Base-by-base conservation (phyloP, 176 grass and related monocot species). In the Poa pratensis region DNA sequence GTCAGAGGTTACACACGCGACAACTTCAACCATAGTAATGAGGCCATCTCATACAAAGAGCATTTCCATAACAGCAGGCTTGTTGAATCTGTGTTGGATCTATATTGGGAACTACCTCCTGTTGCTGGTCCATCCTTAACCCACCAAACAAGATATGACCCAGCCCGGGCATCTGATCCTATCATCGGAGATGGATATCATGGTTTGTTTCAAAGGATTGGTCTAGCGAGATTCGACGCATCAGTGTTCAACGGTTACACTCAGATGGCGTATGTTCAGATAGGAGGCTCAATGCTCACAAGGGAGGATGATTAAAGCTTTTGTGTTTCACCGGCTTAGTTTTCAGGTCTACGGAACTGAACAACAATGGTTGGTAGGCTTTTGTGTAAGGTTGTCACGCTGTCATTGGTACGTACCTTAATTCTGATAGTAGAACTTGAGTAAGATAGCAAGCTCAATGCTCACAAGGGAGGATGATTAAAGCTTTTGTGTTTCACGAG, bases 101-200 rank as follows among this genome's bases (percentile, higher is more conserved):
- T 93, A 20, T 97, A 95, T 70, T 97, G 95, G 95, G 95, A 97
- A 67, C 82, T 97, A 50, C 92, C 90, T 82, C 95, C 95, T 81
- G 89, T 95, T 66, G 95, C 90, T 30, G 92, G 95, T 34, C 95
- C 95, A 45, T 94, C 90, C 28, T 90, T 97, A 26, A 95, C 95
- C 46, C 95, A 97, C 73, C 92, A 97, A 75, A 95, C 95, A 65
- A 92, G 95, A 75, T 97, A 95, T 85, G 95, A 97, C 32, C 95
- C 95, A 19, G 87, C 92, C 55, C 90, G 92, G 20, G 54, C 89
- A 13, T 34, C 82, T 69, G 92, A 97, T 72, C 92, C 92, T 8
- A 91, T 97, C 80, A 91, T 97, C 19, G 90, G 90, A 90, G 92
- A 95, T 69, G 95, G 92, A 27, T 85, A 89, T 48, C 90, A 90